phyloP scores from a whole-genome alignment of 2,329 filamentous ascomycete genomes.

The Hypomyces rosellus region DNA sequence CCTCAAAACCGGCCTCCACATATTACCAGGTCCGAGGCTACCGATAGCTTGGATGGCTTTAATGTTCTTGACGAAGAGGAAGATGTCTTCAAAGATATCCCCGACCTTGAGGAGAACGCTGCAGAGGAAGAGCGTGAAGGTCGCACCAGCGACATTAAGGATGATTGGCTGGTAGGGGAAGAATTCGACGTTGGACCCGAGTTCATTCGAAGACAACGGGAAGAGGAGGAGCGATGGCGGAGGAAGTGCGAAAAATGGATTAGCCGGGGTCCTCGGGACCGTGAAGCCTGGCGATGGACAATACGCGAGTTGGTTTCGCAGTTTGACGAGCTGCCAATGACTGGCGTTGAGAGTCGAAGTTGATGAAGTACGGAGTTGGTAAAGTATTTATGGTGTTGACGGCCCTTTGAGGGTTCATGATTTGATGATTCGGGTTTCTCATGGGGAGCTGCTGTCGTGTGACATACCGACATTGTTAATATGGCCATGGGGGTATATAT shows the following conservation, averaged over 20 bases:
- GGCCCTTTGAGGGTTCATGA: no score
- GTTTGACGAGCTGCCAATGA: slow-evolving; percentile 33
- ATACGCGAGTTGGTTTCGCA: slow-evolving; percentile 54
- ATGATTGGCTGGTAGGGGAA: slow-evolving; percentile 84
- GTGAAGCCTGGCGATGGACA: slow-evolving; percentile 70
- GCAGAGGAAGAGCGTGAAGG: slow-evolving; percentile 44
- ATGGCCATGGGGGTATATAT: neutral
- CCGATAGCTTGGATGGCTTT: slow-evolving; percentile 56
- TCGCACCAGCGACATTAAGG: slow-evolving; percentile 56
- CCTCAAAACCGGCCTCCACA: slow-evolving; percentile 31
- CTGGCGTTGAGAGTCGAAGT: neutral
- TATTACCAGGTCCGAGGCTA: slow-evolving; percentile 37
- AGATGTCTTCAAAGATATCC: slow-evolving; percentile 91
- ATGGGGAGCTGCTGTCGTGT: neutral
- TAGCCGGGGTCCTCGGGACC: slow-evolving; percentile 47
- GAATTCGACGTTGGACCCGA: slow-evolving; percentile 97
- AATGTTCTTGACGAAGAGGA: slow-evolving; percentile 69
- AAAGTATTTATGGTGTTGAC: no score
- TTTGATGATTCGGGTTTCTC: no score
- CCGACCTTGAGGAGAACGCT: slow-evolving; percentile 71
- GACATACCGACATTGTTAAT: neutral
- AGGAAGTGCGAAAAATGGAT: slow-evolving; percentile 86
- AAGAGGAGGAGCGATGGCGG: slow-evolving; percentile 88
- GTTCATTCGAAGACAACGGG: slow-evolving; percentile 80
- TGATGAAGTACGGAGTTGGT: neutral